Base-by-base conservation (phyloP, 768 basidiomycete genomes). In the Multifurca ochricompacta region DNA sequence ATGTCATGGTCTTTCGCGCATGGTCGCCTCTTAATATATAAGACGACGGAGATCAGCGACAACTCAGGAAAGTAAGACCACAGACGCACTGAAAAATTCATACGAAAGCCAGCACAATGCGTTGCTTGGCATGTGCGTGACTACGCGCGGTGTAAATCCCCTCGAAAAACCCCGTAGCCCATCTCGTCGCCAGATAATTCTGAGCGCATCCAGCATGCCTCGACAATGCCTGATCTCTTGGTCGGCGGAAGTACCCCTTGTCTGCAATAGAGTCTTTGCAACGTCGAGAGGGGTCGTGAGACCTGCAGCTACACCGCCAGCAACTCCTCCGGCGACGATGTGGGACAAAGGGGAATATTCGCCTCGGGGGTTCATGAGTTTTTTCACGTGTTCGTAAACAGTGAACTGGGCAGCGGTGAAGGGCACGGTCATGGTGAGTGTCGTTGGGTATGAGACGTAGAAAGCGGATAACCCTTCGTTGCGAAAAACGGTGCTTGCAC, bases 341-440 rank as follows among this genome's bases (percentile, higher is more conserved):
- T 99, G 96, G 35, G 94, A 88, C 39, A 80, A 66, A n/a, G 96
- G 96, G 18, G 92, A 94, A 70, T 99, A 99, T 47, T 80, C 77
- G 42, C 85, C 83, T 34, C 76, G 71, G 6, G 96, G 91, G 69
- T 98, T 99, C 67, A 95, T 71, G 50, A 88, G 67, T 52, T 74
- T 76, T 73, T 98, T 98, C 57, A 94, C 68, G 66, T 89, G 87
- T 69, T 98, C 96, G 72, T 99, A 99, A 7, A 91, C 89, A 7
- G 91, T 90, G 72, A 91, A 97, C 68, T 99, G 96, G 44, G 93
- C 94, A 51, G 96, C 96, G 62, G 94, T 97, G 75, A 97, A 97
- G 2, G 96, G 96, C 55, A 99, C 88, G 41, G 91, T 85, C 77
- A 99, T 98, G 60, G 82, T 90, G 63, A 99, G 76, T 4, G 96